These are phyloP conservation scores for Beauveria scarabaeidicola DNA, from an alignment of 2,329 filamentous ascomycete genomes.

Conservation along the genomic window DNA sequence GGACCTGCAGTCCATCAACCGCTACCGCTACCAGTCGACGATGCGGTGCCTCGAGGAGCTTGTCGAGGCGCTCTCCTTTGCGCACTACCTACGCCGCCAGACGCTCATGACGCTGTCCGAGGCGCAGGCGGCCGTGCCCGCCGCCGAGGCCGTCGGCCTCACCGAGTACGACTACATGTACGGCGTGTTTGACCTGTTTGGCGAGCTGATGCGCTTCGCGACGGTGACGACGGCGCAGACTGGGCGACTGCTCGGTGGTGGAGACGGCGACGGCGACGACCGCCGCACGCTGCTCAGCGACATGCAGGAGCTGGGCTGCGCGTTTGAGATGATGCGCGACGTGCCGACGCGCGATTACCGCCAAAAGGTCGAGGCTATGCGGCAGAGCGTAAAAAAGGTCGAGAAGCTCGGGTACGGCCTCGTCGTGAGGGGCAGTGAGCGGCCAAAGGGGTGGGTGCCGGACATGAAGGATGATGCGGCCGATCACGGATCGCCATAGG, in stretches of 20 bases:
- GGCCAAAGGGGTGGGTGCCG: constrained; percentile 86
- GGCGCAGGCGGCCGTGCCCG: constrained; percentile 39
- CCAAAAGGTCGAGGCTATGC: constrained; percentile 81
- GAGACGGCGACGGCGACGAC: too few relatives aligned
- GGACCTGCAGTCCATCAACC: constrained; percentile 72
- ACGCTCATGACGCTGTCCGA: constrained; percentile 61
- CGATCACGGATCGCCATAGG: constrained; percentile 22
- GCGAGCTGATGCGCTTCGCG: constrained; percentile 94
- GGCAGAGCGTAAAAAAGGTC: constrained; percentile 84
- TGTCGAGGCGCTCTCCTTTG: constrained; percentile 83
- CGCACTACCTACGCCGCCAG: constrained; percentile 76
- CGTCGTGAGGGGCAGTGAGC: constrained; percentile 76
- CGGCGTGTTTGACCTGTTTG: constrained; percentile 87
- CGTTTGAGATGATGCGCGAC: constrained; percentile 66
- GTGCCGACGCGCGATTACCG: constrained; percentile 48
- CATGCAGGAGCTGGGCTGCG: constrained; percentile 66
- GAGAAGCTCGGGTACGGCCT: constrained; percentile 85
- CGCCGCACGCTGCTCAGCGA: constrained; percentile 64
- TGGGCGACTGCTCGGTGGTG: constrained; percentile 39
- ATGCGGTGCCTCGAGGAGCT: constrained; percentile 89
- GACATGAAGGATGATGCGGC: constrained; percentile 46
- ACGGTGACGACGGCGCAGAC: constrained; percentile 78
- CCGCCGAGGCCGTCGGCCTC: constrained; percentile 45
- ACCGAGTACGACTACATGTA: constrained; percentile 81
- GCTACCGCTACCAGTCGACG: constrained; percentile 70